These are phyloP conservation scores for Paramecium primaurelia DNA, from an alignment of 73 alveolate genomes.

Conservation along the genomic window DNA sequence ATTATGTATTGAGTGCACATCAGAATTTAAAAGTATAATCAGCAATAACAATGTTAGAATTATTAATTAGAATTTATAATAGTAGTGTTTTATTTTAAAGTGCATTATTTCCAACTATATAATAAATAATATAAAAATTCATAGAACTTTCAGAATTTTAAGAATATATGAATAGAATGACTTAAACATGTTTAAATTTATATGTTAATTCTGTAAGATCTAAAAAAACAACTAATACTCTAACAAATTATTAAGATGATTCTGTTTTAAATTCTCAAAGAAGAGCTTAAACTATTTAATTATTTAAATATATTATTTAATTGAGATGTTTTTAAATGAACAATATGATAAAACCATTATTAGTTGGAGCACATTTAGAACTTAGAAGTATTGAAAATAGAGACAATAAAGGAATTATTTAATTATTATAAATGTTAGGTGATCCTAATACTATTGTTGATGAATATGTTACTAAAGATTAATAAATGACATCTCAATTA, in stretches of 20 bases:
- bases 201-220: neutral
- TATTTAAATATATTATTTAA: neutral
- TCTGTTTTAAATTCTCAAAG: neutral
- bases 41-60: slow-evolving; percentile 27
- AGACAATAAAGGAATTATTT: neutral
- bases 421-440: neutral
- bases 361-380: slow-evolving; percentile 26
- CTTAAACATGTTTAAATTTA: neutral
- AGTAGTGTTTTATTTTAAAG: neutral
- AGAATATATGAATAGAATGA: neutral
- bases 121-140: neutral
- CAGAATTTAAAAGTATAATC: slow-evolving; percentile 5
- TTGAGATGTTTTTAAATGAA: slow-evolving; percentile 20
- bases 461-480: neutral
- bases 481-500: neutral
- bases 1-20: slow-evolving; percentile 3
- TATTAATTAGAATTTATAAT: neutral
- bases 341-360: neutral
- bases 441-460: slow-evolving; percentile 20
- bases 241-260: neutral
- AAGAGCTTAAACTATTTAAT: neutral
- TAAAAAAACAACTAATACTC: neutral
- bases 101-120: neutral
- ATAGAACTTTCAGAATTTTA: neutral
- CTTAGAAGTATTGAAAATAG: slow-evolving; percentile 1